These are phyloP conservation scores for Plasmodium vivax DNA, from an alignment of 169 alveolate genomes.

Conservation along the genomic window DNA sequence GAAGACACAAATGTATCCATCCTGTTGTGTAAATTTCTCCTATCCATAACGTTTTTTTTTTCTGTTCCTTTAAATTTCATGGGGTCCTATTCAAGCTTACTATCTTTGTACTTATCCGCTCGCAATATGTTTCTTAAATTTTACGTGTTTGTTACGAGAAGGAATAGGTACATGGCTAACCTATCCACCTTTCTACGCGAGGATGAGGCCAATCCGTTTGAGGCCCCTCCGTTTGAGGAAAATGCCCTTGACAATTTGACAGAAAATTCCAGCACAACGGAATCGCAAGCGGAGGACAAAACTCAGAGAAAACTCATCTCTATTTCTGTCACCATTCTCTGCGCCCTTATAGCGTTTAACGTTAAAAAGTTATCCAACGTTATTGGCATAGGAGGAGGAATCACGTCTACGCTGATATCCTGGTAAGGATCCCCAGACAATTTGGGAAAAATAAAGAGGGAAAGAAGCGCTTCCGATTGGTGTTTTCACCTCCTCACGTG, in stretches of 20 bases:
- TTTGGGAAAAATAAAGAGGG: not conserved
- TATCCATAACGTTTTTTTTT: conserved; percentile 53
- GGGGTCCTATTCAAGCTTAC: conserved; percentile 63
- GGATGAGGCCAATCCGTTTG: conserved; percentile 72
- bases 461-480: not conserved
- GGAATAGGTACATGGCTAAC: conserved; percentile 27
- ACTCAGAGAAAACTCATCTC: conserved; percentile 16
- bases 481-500: not conserved
- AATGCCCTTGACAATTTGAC: conserved; percentile 71
- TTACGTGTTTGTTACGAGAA: conserved; percentile 8
- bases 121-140: conserved; percentile 13
- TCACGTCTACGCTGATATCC: conserved; percentile 57
- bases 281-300: conserved; percentile 28
- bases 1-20: conserved; percentile 59
- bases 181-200: conserved; percentile 26
- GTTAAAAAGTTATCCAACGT: conserved; percentile 61
- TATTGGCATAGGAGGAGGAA: conserved; percentile 72
- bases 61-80: conserved; percentile 68
- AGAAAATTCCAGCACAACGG: conserved; percentile 18
- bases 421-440: conserved; percentile 18
- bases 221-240: conserved; percentile 32
- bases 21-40: conserved; percentile 54
- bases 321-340: conserved; percentile 21
- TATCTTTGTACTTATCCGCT: conserved; percentile 5
- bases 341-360: conserved; percentile 56